These are phyloP conservation scores for Suillus decipiens DNA, from an alignment of 768 basidiomycete species.

Conservation along the genomic window DNA sequence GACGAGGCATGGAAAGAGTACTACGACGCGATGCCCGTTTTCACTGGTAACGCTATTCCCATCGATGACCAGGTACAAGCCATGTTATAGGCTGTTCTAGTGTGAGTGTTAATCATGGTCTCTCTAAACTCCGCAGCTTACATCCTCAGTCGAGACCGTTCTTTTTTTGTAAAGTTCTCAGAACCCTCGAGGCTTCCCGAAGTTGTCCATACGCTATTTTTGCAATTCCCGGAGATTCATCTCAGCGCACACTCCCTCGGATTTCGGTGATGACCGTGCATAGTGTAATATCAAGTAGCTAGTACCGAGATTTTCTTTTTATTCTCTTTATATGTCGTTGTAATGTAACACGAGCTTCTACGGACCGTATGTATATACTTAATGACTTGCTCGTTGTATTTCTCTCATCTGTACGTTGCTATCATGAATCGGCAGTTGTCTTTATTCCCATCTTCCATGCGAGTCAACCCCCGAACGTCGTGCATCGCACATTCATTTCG, in stretches of 20 bases:
- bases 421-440: too few species aligned
- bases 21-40: conserved; percentile 39
- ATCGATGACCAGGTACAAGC: conserved; percentile 42
- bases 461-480: too few species aligned
- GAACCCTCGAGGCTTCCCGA: conserved; percentile 1
- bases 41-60: conserved; percentile 44
- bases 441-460: background rate
- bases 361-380: conserved; percentile 5
- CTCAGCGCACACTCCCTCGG: conserved; percentile 10
- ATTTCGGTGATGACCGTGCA: conserved; percentile 12
- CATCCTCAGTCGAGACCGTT: conserved; percentile 9
- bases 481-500: background rate
- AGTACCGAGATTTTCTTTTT: background rate
- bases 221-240: conserved; percentile 6
- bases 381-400: background rate
- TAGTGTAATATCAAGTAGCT: conserved; percentile 11
- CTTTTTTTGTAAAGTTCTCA: conserved; percentile 10
- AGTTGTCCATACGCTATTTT: conserved; percentile 10
- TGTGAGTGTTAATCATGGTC: conserved; percentile 14
- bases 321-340: conserved; percentile 3
- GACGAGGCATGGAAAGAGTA: conserved; percentile 53
- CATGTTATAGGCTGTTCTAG: conserved; percentile 36
- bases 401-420: background rate
- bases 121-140: conserved; percentile 12
- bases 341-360: conserved; percentile 1